Base-by-base conservation (phyloP, 2,329 filamentous ascomycete species). In the Aspergillus pseudoglaucus region DNA sequence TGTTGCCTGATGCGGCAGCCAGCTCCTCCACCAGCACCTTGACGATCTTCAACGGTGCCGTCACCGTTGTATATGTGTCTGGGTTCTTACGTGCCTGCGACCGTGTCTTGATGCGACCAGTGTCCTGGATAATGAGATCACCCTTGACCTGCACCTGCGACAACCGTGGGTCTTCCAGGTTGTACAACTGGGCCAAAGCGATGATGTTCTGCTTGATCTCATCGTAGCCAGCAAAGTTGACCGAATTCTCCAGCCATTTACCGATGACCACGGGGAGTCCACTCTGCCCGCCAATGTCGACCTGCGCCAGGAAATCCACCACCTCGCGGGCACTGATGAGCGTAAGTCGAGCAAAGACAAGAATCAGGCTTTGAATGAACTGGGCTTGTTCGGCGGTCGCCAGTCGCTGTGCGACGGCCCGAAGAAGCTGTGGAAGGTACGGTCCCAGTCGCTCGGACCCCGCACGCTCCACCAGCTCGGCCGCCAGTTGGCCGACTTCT, bases 141-240 rank as follows among this genome's bases (percentile, higher is more conserved):
- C 93, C 93, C 73, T 91, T 94, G 57, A 96, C 91, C 63, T 83
- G 81, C 3, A 90, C 88, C 60, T 88, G 83, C 10, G 81, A 75
- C 27, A 98, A 69, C 27, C 91, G 85, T 8, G 83, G 75, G 60
- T 97, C 91, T 61, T 93, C 86, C 15, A 98, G 78, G 47, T 85
- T 84, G 67, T 93, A 97, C 2, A 98, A 75, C 63, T 94, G 95
- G 0, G 90, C 90, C 2, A 98, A 79, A 5, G 93, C 93, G 58
- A 95, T 91, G 50, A 96, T 88, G 62, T 97, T 98, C 68, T 96
- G 89, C 58, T 90, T 82, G 59, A 97, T 97, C 68, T 96, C 91
- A 60, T 97, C 90, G 59, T 96, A 98, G 10, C 93, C 93, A n/a
- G 90, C 90, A 70, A 98, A 98, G 68, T 87, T 95, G 68, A 95